Conservation (phyloP, 2,329 filamentous ascomycete genomes). For the Venturia nashicola region DNA sequence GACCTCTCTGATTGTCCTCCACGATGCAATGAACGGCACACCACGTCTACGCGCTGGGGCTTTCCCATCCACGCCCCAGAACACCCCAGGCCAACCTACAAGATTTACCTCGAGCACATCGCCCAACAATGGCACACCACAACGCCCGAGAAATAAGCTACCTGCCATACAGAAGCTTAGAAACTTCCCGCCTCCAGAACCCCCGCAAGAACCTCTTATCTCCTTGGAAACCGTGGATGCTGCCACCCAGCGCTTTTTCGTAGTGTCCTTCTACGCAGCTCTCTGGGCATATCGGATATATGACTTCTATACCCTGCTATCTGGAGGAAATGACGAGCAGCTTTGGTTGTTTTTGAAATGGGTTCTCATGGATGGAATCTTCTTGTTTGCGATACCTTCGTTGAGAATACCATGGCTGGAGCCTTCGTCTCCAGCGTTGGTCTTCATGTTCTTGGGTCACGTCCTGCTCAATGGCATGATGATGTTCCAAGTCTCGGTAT, state of each 20-base stretch:
- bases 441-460: slow-evolving; percentile 59
- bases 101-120: not conserved
- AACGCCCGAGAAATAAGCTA: slow-evolving; percentile 2
- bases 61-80: slow-evolving; percentile 61
- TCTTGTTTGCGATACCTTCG: slow-evolving; percentile 75
- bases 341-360: slow-evolving; percentile 89
- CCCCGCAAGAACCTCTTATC: slow-evolving; percentile 51
- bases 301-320: slow-evolving; percentile 67
- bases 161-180: not conserved
- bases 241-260: slow-evolving; percentile 81
- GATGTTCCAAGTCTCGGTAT: slow-evolving; percentile 67
- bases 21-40: slow-evolving; percentile 68
- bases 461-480: slow-evolving; percentile 67
- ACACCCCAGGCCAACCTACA: not conserved
- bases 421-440: slow-evolving; percentile 65
- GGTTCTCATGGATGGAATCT: slow-evolving; percentile 74
- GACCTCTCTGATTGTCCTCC: not conserved
- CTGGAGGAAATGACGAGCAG: slow-evolving; percentile 68
- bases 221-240: slow-evolving; percentile 74
- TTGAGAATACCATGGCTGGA: slow-evolving; percentile 94
- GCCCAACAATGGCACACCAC: not conserved
- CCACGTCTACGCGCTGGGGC: slow-evolving; percentile 66
- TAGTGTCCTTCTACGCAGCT: slow-evolving; percentile 62
- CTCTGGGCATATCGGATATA: slow-evolving; percentile 76
- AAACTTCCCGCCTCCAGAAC: not conserved